Base-by-base conservation (phyloP, 768 basidiomycete species). In the Boletus coccyginus region DNA sequence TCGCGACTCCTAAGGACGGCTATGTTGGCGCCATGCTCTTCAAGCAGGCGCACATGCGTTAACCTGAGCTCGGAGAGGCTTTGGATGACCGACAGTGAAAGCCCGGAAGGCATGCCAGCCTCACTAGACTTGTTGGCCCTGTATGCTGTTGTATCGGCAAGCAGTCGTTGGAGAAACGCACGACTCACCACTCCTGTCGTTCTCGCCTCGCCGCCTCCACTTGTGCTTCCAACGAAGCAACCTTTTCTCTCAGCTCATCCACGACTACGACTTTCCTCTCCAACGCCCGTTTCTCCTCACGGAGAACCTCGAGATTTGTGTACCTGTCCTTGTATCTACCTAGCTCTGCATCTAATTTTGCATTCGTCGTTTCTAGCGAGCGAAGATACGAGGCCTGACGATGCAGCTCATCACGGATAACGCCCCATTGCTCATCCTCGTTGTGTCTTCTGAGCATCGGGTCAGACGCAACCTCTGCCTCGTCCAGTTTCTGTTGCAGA, bases 281-380 rank as follows among this genome's bases (percentile, higher is more conserved):
- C 43, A 92, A 68, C 0, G 77, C 77, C 7, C 83, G 77, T 58
- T 91, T 90, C 71, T 92, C 87, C 66, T 92, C 91, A 33, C 80
- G 75, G 36, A 93, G 65, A 3, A 92, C 84, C 56, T 90, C 88
- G 4, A 88, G 71, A 59, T 81, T 85, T 8, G 76, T 70, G 19
- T 84, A 75, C 1, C 80, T 75, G 57, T 83, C 83, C 35, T 81
- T 77, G 16, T 89, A 75, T 12, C 75, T 60, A 7, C 68, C 68
- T 16, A 90, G 62, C 61, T 92, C 88, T 0, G 76, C 64, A 3
- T 66, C 77, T 51, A 89, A 70, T 57, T 77, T 80, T 2, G 78
- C 70, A 57, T 91, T 91, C 3, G 75, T 75, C 8, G 74, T 64
- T 66, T 92, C 88, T 0, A 92, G 73, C 0, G 73, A 76, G 0